Conservation (phyloP, 2,329 filamentous ascomycete genomes). For the Fusarium cicatricum region DNA sequence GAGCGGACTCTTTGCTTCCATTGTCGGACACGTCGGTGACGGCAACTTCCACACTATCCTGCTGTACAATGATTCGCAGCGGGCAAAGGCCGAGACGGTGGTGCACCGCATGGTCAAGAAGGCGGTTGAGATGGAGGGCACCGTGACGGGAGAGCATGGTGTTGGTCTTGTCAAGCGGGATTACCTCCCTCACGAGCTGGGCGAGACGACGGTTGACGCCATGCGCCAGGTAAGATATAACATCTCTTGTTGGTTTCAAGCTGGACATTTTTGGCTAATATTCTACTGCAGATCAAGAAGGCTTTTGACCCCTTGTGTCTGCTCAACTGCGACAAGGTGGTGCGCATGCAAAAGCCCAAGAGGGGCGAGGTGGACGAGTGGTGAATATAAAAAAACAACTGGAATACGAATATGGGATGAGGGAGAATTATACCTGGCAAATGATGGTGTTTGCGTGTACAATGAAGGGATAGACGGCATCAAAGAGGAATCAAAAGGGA, state of each 20-base stretch:
- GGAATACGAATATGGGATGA: neutral
- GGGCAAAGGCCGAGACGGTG: slow-evolving; percentile 71
- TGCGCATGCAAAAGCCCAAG: slow-evolving; percentile 63
- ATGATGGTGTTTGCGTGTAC: slow-evolving; percentile 22
- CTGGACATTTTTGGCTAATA: neutral
- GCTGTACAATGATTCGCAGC: slow-evolving; percentile 71
- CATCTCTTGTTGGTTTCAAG: neutral
- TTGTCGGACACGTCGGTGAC: slow-evolving; percentile 79
- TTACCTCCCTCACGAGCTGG: slow-evolving; percentile 81
- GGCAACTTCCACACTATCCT: slow-evolving; percentile 79
- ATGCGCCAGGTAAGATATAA: slow-evolving; percentile 76
- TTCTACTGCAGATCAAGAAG: slow-evolving; percentile 71
- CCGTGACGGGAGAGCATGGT: slow-evolving; percentile 87
- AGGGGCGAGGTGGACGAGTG: slow-evolving; percentile 55
- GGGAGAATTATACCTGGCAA: slow-evolving; percentile 22
- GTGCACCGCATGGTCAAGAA: slow-evolving; percentile 88
- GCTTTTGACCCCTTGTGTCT: slow-evolving; percentile 80
- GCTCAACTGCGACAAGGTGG: slow-evolving; percentile 74
- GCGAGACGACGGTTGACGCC: slow-evolving; percentile 76
- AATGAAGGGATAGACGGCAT: slow-evolving; percentile 27
- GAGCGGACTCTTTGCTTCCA: slow-evolving; percentile 55
- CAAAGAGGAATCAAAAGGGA: neutral
- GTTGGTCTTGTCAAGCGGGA: slow-evolving; percentile 86
- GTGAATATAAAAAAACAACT: slow-evolving; percentile 40
- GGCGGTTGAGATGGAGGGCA: slow-evolving; percentile 85